phyloP scores from a whole-genome alignment of 805 yeast species.

The Suhomyces tanzawaensis region DNA sequence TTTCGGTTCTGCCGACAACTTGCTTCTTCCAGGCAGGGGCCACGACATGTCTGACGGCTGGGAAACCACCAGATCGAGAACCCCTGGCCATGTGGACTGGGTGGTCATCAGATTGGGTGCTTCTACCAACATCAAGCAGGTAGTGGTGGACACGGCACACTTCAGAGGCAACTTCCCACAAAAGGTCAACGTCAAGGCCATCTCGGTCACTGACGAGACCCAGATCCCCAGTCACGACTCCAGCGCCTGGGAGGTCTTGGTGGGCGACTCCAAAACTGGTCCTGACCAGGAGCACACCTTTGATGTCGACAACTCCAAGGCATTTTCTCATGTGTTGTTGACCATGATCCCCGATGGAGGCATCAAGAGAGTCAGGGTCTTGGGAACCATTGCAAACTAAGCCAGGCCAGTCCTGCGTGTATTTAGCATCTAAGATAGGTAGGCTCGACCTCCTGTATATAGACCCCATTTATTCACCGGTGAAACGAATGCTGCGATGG shows the following conservation, averaged over 20 bases:
- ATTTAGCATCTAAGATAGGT: too few relatives aligned
- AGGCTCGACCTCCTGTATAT: background rate
- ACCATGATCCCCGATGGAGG: conserved; percentile 97
- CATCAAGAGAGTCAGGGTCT: conserved; percentile 82
- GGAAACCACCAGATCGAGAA: conserved; percentile 92
- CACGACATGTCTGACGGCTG: conserved; percentile 97
- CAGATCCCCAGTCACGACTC: conserved; percentile 44
- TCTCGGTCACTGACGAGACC: conserved; percentile 28
- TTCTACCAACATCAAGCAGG: conserved; percentile 49
- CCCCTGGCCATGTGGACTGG: conserved; percentile 87
- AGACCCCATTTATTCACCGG: background rate
- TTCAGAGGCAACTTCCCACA: conserved; percentile 96
- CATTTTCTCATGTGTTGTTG: conserved; percentile 68
- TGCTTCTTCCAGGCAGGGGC: conserved; percentile 91
- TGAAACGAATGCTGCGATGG: background rate
- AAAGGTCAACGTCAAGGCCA: conserved; percentile 64
- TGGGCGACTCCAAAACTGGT: conserved; percentile 68
- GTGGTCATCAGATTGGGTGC: conserved; percentile 79
- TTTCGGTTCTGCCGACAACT: conserved; percentile 87
- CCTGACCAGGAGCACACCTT: conserved; percentile 79
- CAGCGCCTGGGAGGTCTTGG: conserved; percentile 60
- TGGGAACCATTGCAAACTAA: conserved; percentile 48
- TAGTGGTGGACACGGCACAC: conserved; percentile 88
- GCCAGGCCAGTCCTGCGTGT: too few relatives aligned
- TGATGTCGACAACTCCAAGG: conserved; percentile 25